phyloP scores from a whole-genome alignment of 768 basidiomycete genomes.

The Tulasnella sp. region DNA sequence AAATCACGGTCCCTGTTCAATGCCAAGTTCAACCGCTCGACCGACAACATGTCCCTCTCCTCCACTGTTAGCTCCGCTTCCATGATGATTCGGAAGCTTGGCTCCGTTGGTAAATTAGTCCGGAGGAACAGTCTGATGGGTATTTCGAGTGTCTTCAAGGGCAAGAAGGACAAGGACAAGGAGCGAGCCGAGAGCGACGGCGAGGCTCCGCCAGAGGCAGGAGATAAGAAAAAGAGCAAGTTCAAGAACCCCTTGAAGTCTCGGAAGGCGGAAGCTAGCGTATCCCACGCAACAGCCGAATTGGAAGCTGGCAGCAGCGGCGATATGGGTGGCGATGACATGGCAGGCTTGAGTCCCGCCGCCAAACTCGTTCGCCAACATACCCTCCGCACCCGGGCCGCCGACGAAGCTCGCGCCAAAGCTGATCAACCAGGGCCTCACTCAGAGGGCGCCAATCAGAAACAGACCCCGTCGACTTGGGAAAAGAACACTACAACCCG shows the following conservation, averaged over 20 bases:
- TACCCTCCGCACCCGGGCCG: constrained; percentile 74
- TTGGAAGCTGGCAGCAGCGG: constrained; percentile 53
- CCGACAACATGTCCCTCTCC: constrained; percentile 92
- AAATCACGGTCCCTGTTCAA: constrained; percentile 80
- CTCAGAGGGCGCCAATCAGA: constrained; percentile 32
- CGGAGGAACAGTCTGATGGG: constrained; percentile 84
- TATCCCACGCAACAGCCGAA: constrained; percentile 82
- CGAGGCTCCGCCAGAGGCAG: constrained; percentile 36
- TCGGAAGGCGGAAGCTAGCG: constrained; percentile 59
- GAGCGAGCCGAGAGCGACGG: constrained; percentile 47
- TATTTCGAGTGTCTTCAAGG: constrained; percentile 92
- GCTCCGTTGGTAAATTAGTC: constrained; percentile 83
- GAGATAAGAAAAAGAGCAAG: constrained; percentile 46
- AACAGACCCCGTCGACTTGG: constrained; percentile 52
- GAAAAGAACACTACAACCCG: constrained; percentile 63
- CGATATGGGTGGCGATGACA: constrained; percentile 35
- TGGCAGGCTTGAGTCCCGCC: constrained; percentile 82
- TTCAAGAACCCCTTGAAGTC: constrained; percentile 57
- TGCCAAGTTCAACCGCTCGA: constrained; percentile 77
- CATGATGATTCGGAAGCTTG: constrained; percentile 94
- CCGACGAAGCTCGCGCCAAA: constrained; percentile 62
- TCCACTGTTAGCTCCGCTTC: constrained; percentile 93
- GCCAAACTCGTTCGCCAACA: constrained; percentile 87
- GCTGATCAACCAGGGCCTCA: constrained; percentile 38
- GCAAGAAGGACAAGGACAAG: constrained; percentile 51